Evolutionary conservation across 2,329 filamentous ascomycete species (phyloP).

Genomic region (Penicillium sp.): DNA sequence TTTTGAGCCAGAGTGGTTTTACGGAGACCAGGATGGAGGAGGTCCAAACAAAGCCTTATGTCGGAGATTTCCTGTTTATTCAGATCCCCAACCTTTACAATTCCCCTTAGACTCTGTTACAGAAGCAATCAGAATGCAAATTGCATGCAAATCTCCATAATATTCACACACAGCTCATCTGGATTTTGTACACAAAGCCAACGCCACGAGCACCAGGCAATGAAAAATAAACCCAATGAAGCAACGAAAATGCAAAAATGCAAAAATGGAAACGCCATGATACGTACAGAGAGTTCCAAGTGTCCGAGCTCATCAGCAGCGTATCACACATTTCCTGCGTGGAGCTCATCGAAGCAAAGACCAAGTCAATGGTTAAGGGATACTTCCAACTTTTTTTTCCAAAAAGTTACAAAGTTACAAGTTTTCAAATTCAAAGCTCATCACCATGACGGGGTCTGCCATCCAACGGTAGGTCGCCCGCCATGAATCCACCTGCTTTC

Average conservation of each 20-base stretch:
- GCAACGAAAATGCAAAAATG: neutral
- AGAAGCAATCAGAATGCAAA: neutral
- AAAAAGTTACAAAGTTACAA: neutral
- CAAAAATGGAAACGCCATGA: slow-evolving; percentile 11
- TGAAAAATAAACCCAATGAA: neutral
- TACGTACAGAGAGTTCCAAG: neutral
- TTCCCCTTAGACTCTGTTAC: neutral
- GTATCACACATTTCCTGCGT: neutral
- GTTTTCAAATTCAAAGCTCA: slow-evolving; percentile 18
- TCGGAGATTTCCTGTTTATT: no score
- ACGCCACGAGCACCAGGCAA: slow-evolving; percentile 9
- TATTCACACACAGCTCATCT: slow-evolving; percentile 10
- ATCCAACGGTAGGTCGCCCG: slow-evolving; percentile 20
- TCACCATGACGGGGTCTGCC: slow-evolving; percentile 23
- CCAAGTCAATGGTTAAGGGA: neutral
- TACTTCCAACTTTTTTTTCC: neutral
- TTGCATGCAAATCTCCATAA: slow-evolving; percentile 8
- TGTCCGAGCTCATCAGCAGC: neutral
- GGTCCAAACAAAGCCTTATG: no score
- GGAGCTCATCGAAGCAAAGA: neutral
- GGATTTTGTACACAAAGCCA: slow-evolving; percentile 1
- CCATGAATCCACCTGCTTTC: slow-evolving; percentile 53
- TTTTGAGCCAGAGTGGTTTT: no score
- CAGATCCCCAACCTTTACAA: neutral
- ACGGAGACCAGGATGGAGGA: no score